Evolutionary conservation across 176 grass and related monocot species (phyloP), one percentile per base, ranked within the genome.

Genomic region (Oryza punctata): DNA sequence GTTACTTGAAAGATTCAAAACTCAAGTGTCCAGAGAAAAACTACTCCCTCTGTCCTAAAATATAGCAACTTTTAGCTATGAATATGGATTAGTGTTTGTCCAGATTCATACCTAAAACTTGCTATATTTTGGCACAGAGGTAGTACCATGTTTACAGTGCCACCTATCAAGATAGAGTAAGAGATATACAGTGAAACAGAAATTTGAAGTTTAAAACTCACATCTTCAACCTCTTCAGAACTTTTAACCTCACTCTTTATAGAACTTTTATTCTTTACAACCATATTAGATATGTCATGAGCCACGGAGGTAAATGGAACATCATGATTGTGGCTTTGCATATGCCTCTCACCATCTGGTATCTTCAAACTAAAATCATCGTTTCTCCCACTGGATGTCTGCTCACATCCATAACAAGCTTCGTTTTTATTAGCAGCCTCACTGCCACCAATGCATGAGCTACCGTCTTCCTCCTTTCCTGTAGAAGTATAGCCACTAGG

Each of bases 221-320:
- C 92, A 64, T 92, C 92, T 85, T 92, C 92, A 63, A 94, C 81
- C 87, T 94, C 92, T 68, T 92, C 92, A 30, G 76, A 28, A 77
- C 80, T 75, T 67, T 63, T 78, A 64, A 78, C 38, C 14, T 90
- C 69, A 43, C 26, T 23, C 21, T 8, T 60, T 60, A 6, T 60
- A 60, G 54, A 60, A 60, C 19, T 60, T 60, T 60, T 60, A 21
- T 60, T 60, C 54, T n/a, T 60, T 23, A 60, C 7, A 60, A 6
- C 9, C 54, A 60, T 60, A 60, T 21, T 10, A 23, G 54, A n/a
- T 21, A n/a, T 9, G 7, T 10, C 54, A 60, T 60, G 6, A 60
- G n/a, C 54, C 21, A 23, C 54, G n/a, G 54, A 23, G 21, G 21
- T 60, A 60, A 6, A 23, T 23, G 21, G 54, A 60, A 60, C 54